Evolutionary conservation across 2,329 filamentous ascomycete genomes (phyloP), one percentile per base, ranked within the genome.

Genomic region (Rhexocercosporidium sp.): DNA sequence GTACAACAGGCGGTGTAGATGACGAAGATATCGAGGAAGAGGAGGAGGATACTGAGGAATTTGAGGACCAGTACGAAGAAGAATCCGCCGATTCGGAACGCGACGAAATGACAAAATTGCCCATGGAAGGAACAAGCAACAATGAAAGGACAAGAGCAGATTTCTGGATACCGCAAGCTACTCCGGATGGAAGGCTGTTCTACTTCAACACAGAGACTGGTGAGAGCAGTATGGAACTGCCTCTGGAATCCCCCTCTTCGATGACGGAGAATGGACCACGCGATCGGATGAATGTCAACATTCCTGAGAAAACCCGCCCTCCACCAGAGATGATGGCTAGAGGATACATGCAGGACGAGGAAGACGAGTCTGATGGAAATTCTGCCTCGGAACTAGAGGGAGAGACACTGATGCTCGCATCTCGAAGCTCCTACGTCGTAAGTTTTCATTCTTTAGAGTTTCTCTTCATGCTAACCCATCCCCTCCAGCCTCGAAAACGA

Each of bases 151-250:
- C 96, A 73, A 90, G 95, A 78, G 94, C 95, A 54, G 95, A 96
- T 72, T 99, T 97, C 78, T 99, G 96, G 96, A 97, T 99, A 73
- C 96, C 96, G 20, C 96, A 99, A 82, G 96, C 94, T 16, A 99
- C 96, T 0, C 88, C 93, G 1, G 94, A 98, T 78, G 96, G 96
- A 63, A 88, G 94, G 65, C 81, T 99, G 27, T 99, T 96, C 80
- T 99, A 98, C 81, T 98, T 97, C 85, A 99, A 99, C 79, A 98
- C 95, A 70, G 89, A 97, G 82, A 99, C 96, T 0, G 94, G 95
- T 64, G 93, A 96, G 76, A 96, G 92, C 77, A 96, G 92, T 70
- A 96, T 94, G 88, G 96, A 99, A 78, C 83, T 99, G 68, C 96
- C 96, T 1, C 85, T 99, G 29, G 96, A 99, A 78, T 95, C 95